Conservation (phyloP, 1,284 basidiomycete species). For the Melampsora larici-populina region DNA sequence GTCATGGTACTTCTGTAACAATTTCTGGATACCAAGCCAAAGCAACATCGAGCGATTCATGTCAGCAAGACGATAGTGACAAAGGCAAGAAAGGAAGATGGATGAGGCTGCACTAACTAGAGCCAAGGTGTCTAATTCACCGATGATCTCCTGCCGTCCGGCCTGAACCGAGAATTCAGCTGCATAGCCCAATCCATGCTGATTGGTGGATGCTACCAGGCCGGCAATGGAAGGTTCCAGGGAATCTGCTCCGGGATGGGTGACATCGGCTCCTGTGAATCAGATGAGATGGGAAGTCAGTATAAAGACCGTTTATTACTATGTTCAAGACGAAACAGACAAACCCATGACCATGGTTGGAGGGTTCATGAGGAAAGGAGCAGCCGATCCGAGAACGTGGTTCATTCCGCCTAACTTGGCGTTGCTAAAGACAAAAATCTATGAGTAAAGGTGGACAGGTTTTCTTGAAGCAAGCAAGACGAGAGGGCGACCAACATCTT, state of each 20-base stretch:
- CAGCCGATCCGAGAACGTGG: conserved; percentile 10
- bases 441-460: background rate
- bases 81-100: background rate
- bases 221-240: conserved; percentile 58
- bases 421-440: conserved; percentile 15
- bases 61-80: background rate
- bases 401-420: conserved; percentile 41
- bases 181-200: conserved; percentile 53
- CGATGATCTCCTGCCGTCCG: conserved; percentile 54
- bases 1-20: conserved; percentile 49
- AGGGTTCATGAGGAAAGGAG: conserved; percentile 17
- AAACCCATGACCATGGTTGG: conserved; percentile 41
- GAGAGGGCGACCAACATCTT: conserved; percentile 23
- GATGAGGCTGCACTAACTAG: conserved; percentile 43
- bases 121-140: conserved; percentile 51
- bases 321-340: background rate
- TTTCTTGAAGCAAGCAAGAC: background rate
- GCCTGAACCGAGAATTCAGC: conserved; percentile 56
- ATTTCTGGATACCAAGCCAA: conserved; percentile 41
- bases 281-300: background rate
- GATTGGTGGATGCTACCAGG: conserved; percentile 55
- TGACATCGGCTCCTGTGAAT: conserved; percentile 37
- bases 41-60: background rate
- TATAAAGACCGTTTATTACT: background rate
- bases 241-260: conserved; percentile 34